Evolutionary conservation across 768 basidiomycete genomes (phyloP), one percentile per base, ranked within the genome.

Genomic region (Suillus decipiens): DNA sequence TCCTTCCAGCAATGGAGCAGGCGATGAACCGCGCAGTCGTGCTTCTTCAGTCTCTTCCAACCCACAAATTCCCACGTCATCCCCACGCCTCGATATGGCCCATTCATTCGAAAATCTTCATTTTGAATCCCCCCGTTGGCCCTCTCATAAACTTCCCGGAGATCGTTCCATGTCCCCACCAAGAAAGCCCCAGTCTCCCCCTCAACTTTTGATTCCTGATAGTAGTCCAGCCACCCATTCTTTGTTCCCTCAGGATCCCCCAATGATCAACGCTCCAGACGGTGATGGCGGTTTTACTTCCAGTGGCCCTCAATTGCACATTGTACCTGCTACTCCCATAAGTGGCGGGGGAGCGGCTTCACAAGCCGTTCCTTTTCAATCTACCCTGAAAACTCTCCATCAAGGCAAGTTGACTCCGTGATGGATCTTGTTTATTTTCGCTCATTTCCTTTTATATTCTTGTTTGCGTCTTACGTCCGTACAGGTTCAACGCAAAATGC

Each of bases 261-360:
- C 81, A 50, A 81, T 77, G 69, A 88, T 88, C 67, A 86, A 86
- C 59, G 86, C 86, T 14, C 88, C 87, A 2, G 82, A 84, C 3
- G 87, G 84, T 47, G 82, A 82, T 61, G 84, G 82, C 42, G 77
- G 78, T 34, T 74, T 76, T 61, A 75, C 79, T 57, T 72, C 76
- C 10, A 76, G 77, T 19, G 86, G 88, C 0, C 90, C 89, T 1
- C 83, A 83, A 59, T 81, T 94, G 64, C 86, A 92, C 70, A 88
- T 94, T 65, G 90, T 93, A 8, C 92, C 92, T 47, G 90, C 92
- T 24, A 94, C 92, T 3, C 92, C 92, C 9, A 81, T 94, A 61
- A 84, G 83, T 64, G 88, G 86, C 50, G 87, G 85, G 24, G 86
- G 78, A 41, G 81, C 77, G 33, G 77, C 77, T 42, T 75, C 77